Evolutionary conservation across 306 rosid genomes (phyloP).

Genomic region (cucumber (Cucumis sativus)): DNA sequence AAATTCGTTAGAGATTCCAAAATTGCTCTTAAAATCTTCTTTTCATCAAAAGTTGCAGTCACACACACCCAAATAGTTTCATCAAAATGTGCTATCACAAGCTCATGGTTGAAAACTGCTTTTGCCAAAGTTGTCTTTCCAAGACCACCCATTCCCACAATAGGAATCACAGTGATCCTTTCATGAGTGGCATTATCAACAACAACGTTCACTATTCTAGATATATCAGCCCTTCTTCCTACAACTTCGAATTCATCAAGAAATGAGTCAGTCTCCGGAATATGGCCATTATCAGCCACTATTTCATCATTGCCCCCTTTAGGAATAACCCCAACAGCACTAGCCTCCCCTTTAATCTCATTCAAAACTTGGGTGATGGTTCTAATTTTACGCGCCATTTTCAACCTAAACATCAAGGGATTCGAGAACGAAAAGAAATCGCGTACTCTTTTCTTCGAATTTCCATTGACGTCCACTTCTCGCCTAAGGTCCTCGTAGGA

Average conservation of each 20-base stretch:
- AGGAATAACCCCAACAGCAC: slow-evolving; percentile 5
- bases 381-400: slow-evolving; percentile 1
- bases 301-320: background rate
- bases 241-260: background rate
- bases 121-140: slow-evolving; percentile 22
- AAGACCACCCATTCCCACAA: slow-evolving; percentile 15
- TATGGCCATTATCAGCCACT: background rate
- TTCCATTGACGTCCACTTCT: background rate
- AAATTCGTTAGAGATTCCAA: background rate
- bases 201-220: background rate
- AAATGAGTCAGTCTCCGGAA: background rate
- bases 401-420: background rate
- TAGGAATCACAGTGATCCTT: slow-evolving; percentile 6
- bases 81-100: slow-evolving; percentile 4
- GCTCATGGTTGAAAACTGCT: slow-evolving; percentile 1
- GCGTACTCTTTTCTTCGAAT: background rate
- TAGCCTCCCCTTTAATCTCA: background rate
- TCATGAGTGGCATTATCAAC: background rate
- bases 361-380: background rate
- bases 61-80: slow-evolving; percentile 17
- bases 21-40: slow-evolving; percentile 3
- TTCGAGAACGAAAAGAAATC: background rate
- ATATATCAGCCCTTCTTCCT: background rate
- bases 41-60: slow-evolving; percentile 8
- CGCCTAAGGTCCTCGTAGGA: slow-evolving; percentile 8